These are phyloP conservation scores for Malassezia brasiliensis DNA, from an alignment of 1,284 basidiomycete genomes.

Conservation along the genomic window DNA sequence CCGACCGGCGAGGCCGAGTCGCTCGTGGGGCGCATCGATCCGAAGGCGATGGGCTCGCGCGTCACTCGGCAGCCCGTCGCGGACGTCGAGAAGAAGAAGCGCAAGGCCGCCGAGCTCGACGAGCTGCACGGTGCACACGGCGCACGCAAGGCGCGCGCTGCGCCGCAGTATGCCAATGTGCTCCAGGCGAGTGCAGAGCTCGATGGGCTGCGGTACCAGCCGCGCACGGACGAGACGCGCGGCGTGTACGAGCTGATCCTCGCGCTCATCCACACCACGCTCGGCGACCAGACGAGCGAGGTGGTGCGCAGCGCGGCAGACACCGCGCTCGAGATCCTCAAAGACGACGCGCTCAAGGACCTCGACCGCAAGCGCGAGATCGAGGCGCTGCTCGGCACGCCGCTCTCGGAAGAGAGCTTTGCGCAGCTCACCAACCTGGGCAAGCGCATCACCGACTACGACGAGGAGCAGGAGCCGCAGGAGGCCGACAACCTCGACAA, in stretches of 20 bases:
- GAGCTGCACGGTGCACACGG: conserved; percentile 20
- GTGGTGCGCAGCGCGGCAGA: conserved; percentile 90
- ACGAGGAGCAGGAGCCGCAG: conserved; percentile 53
- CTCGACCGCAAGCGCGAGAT: conserved; percentile 96
- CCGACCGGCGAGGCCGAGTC: conserved; percentile 91
- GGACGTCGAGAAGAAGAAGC: conserved; percentile 88
- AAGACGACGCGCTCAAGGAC: conserved; percentile 82
- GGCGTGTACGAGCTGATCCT: conserved; percentile 91
- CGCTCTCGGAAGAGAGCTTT: conserved; percentile 66
- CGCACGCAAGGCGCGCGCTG: conserved; percentile 14
- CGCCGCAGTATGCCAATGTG: conserved; percentile 30
- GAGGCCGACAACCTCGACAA: conserved; percentile 72
- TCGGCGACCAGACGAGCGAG: conserved; percentile 92
- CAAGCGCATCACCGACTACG: conserved; percentile 96
- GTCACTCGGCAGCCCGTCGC: conserved; percentile 73
- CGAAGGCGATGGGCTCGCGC: conserved; percentile 84
- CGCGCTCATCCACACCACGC: conserved; percentile 56
- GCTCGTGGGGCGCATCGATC: conserved; percentile 79
- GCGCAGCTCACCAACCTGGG: conserved; percentile 73
- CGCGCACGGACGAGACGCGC: conserved; percentile 82
- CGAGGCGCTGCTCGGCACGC: conserved; percentile 63
- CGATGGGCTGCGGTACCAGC: conserved; percentile 83
- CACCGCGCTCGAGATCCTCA: conserved; percentile 76
- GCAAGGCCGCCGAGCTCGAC: conserved; percentile 34
- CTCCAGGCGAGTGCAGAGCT: conserved; percentile 63